phyloP scores from a whole-genome alignment of 2,329 filamentous ascomycete species.

The Gaeumannomyces tritici region DNA sequence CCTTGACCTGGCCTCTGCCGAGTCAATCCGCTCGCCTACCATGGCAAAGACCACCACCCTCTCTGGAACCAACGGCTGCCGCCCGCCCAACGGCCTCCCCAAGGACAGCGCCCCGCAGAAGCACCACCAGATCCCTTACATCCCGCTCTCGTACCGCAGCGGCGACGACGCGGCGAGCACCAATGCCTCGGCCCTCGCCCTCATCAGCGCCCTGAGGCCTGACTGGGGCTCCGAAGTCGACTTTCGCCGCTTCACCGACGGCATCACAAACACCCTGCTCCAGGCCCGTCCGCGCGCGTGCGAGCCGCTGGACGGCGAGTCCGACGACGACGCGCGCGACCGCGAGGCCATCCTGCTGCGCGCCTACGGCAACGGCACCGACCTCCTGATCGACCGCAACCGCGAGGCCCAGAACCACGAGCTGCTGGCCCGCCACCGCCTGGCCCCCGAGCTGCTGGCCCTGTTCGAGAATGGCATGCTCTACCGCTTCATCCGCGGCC shows the following conservation, averaged over 20 bases:
- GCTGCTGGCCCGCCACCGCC: constrained; percentile 69
- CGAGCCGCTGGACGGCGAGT: constrained; percentile 22
- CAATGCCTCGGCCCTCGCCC: constrained; percentile 65
- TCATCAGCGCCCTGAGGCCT: constrained; percentile 72
- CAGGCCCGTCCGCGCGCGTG: constrained; percentile 39
- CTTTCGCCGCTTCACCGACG: constrained; percentile 88
- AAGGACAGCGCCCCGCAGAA: constrained; percentile 4
- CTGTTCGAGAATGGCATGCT: constrained; percentile 94
- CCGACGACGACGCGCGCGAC: constrained; percentile 33
- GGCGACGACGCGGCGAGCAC: constrained; percentile 53
- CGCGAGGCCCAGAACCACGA: constrained; percentile 74
- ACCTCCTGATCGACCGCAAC: constrained; percentile 91
- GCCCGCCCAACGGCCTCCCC: constrained; percentile 2
- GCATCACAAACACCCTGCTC: constrained; percentile 90
- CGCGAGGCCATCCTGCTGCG: constrained; percentile 78
- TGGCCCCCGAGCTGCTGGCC: constrained; percentile 80
- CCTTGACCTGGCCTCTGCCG: neutral
- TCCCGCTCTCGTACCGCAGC: constrained; percentile 71
- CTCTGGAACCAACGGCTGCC: constrained; percentile 2
- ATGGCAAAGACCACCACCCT: constrained; percentile 6
- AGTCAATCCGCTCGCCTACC: neutral
- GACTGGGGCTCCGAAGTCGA: constrained; percentile 62
- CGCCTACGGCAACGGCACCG: constrained; percentile 90
- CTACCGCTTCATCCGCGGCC: constrained; percentile 81
- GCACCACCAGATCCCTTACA: constrained; percentile 45